These are phyloP conservation scores for Mycena maculata DNA, from an alignment of 768 basidiomycete genomes.

Conservation along the genomic window DNA sequence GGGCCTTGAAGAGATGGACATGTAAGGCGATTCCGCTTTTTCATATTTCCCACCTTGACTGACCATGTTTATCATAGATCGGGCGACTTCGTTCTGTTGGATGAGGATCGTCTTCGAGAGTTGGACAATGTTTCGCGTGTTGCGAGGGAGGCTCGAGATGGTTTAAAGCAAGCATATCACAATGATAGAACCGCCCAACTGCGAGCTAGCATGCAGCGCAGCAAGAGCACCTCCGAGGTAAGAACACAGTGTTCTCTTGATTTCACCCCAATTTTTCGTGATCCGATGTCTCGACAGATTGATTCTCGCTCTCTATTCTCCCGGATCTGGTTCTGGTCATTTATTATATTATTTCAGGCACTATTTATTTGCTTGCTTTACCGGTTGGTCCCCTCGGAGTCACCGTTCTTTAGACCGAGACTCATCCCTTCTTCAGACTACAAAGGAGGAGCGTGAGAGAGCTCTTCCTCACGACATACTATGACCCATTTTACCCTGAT, in stretches of 20 bases:
- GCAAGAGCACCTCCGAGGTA: conserved; percentile 52
- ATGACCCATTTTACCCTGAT: conserved; percentile 82
- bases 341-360: conserved; percentile 29
- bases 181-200: conserved; percentile 52
- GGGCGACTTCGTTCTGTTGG: conserved; percentile 47
- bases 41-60: conserved; percentile 13
- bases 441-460: conserved; percentile 60
- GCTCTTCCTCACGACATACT: conserved; percentile 79
- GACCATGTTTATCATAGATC: conserved; percentile 47
- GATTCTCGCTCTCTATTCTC: conserved; percentile 10
- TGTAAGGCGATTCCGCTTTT: conserved; percentile 55
- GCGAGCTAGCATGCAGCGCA: conserved; percentile 48
- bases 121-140: conserved; percentile 64
- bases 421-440: conserved; percentile 51
- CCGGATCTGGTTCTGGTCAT: conserved; percentile 30
- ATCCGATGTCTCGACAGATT: not conserved
- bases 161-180: conserved; percentile 48
- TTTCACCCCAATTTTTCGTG: not conserved
- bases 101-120: conserved; percentile 59
- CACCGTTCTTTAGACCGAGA: not conserved
- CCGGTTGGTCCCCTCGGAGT: conserved; percentile 10
- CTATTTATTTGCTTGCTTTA: conserved; percentile 28
- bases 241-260: conserved; percentile 30
- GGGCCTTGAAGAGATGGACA: conserved; percentile 68
- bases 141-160: conserved; percentile 62